These are phyloP conservation scores for Pilaira anomala DNA, from an alignment of 192 early-diverging fungal species.

Conservation along the genomic window DNA sequence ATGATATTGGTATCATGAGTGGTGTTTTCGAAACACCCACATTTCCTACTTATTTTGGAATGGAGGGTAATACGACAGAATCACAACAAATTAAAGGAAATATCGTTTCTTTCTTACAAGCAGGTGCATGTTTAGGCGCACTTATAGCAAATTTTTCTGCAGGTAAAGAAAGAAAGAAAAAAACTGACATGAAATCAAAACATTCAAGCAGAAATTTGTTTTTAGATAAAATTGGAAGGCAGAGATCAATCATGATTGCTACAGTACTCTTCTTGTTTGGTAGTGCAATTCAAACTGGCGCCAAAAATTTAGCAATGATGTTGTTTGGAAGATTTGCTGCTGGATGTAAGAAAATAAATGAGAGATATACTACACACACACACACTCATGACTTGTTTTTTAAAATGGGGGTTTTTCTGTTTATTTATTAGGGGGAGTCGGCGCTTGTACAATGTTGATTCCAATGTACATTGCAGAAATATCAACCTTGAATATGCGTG, in stretches of 20 bases:
- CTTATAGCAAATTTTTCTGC: conserved; percentile 7
- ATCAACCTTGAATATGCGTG: background rate
- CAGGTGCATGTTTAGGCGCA: conserved; percentile 5
- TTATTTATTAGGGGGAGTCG: background rate
- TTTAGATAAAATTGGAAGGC: conserved; percentile 13
- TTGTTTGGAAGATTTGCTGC: conserved; percentile 4
- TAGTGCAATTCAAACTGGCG: conserved; percentile 1
- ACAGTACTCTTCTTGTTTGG: conserved; percentile 1
- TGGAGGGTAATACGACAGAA: conserved; percentile 1
- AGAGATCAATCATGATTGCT: background rate
- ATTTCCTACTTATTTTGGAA: conserved; percentile 6
- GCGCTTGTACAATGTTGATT: conserved; percentile 2
- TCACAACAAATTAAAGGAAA: conserved; percentile 2
- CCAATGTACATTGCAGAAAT: conserved; percentile 15
- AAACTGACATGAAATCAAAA: background rate
- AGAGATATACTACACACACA: no score
- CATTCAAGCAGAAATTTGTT: background rate
- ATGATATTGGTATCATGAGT: conserved; percentile 1
- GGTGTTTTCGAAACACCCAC: conserved; percentile 2
- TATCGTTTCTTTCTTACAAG: conserved; percentile 10
- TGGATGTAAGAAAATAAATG: background rate
- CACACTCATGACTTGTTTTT: no score
- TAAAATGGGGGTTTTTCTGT: no score
- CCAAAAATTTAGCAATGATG: conserved; percentile 7
- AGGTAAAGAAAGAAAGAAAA: background rate